Percentiles rank a stretch among this genome's conserved stretches.
Conservation (phyloP, 2,329 filamentous ascomycete species). For the Diaporthe vexans region DNA sequence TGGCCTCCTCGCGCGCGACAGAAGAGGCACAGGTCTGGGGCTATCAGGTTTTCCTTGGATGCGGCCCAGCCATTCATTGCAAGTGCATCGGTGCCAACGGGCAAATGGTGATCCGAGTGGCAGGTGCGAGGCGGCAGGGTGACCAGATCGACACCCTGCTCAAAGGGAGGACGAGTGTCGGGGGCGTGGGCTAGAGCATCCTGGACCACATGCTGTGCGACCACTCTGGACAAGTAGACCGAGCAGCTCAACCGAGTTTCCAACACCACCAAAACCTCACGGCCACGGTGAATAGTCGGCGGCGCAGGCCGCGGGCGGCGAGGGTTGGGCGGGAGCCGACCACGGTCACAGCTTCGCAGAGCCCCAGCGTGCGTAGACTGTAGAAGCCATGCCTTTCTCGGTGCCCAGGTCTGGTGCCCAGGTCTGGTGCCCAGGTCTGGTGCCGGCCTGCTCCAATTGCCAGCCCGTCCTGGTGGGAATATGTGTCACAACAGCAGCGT, state of each 20-base stretch:
- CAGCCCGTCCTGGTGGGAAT: slow-evolving; percentile 4
- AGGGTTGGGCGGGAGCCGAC: neutral
- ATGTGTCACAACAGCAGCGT: neutral
- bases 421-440: slow-evolving; percentile 15
- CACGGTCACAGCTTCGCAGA: too few species aligned
- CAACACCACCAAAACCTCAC: neutral
- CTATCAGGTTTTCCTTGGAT: too few species aligned
- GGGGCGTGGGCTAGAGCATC: neutral
- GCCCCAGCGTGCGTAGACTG: too few species aligned
- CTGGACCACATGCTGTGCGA: slow-evolving; percentile 16
- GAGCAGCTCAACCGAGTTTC: neutral
- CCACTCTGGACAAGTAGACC: neutral
- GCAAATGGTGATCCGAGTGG: neutral
- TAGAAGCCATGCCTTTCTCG: too few species aligned
- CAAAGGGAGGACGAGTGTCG: neutral
- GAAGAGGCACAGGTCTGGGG: neutral
- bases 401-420: slow-evolving; percentile 8
- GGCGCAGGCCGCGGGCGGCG: neutral
- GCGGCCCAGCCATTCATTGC: too few species aligned
- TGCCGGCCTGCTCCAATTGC: neutral
- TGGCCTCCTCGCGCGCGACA: neutral
- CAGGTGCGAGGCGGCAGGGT: neutral
- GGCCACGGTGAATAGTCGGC: neutral
- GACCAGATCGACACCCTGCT: neutral
- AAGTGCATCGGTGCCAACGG: neutral